These are phyloP conservation scores for Cercospora sp. DNA, from an alignment of 2,329 filamentous ascomycete genomes.

Conservation along the genomic window DNA sequence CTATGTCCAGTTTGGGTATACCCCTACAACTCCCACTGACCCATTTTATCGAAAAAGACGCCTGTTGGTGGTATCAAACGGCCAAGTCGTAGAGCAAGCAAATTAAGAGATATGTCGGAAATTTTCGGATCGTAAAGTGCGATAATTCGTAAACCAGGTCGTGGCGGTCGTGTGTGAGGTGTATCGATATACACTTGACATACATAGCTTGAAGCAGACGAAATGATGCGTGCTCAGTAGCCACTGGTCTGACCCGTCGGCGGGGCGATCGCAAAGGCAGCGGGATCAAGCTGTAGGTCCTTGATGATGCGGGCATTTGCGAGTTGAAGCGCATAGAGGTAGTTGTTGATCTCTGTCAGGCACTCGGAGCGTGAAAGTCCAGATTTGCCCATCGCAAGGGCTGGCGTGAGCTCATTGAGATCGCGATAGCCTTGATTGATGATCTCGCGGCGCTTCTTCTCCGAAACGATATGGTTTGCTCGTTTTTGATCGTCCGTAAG, in stretches of 20 bases:
- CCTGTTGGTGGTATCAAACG: neutral
- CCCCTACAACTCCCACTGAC: slow-evolving; percentile 3
- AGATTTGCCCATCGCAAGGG: slow-evolving; percentile 73
- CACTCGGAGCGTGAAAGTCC: slow-evolving; percentile 55
- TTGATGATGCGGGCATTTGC: slow-evolving; percentile 11
- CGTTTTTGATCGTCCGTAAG: slow-evolving; percentile 68
- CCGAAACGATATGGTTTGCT: slow-evolving; percentile 70
- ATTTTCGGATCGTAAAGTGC: slow-evolving; percentile 2
- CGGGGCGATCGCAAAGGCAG: neutral
- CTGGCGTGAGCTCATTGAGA: slow-evolving; percentile 76
- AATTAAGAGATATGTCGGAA: neutral
- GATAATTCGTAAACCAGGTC: slow-evolving; percentile 1
- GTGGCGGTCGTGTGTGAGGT: neutral
- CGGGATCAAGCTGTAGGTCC: slow-evolving; percentile 11
- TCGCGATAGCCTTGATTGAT: slow-evolving; percentile 84
- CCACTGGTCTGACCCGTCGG: slow-evolving; percentile 1
- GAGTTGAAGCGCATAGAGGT: slow-evolving; percentile 10
- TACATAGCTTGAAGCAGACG: neutral
- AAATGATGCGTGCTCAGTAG: neutral
- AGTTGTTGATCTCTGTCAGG: slow-evolving; percentile 19
- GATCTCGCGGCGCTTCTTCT: slow-evolving; percentile 67
- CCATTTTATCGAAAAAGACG: slow-evolving; percentile 3
- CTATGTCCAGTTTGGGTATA: slow-evolving; percentile 2
- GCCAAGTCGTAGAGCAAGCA: slow-evolving; percentile 4
- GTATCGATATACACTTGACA: neutral